A percentile compares a stretch with the other conserved stretches of the same genome.
These are phyloP conservation scores for Tuctoria greenei DNA, from an alignment of 176 grass and related monocot species.

Conservation along the genomic window DNA sequence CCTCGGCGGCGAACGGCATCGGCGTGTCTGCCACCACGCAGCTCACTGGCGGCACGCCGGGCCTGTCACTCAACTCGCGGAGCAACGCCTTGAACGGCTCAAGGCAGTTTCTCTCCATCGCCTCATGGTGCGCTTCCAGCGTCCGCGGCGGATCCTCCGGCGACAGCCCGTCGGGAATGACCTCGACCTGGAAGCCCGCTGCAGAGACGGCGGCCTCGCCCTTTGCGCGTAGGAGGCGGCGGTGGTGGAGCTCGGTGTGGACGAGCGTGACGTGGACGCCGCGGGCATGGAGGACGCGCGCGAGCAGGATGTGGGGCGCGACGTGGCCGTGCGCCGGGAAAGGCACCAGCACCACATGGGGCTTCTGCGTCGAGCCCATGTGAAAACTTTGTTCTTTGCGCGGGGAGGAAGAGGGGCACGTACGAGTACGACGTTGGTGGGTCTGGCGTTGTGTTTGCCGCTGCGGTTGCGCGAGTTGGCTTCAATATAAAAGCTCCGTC, in stretches of 20 bases:
- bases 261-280: constrained; percentile 21
- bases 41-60: constrained; percentile 6
- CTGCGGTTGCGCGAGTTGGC: too few species aligned
- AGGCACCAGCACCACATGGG: constrained; percentile 33
- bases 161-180: constrained; percentile 35
- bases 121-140: neutral
- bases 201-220: neutral
- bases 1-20: constrained; percentile 41
- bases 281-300: constrained; percentile 33
- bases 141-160: neutral
- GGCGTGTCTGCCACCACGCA: constrained; percentile 35
- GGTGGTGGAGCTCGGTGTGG: constrained; percentile 18
- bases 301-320: constrained; percentile 38
- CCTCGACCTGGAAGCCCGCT: constrained; percentile 30
- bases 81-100: constrained; percentile 22
- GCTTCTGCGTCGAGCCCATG: neutral
- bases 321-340: constrained; percentile 47
- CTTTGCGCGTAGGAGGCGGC: neutral
- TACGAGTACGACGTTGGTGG: too few species aligned
- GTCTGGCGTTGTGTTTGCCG: too few species aligned
- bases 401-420: too few species aligned
- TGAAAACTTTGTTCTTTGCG: too few species aligned
- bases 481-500: too few species aligned
- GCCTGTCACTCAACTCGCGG: neutral
- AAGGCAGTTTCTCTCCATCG: constrained; percentile 29